These are phyloP conservation scores for Daldinia sp. DNA, from an alignment of 2,329 filamentous ascomycete species.

Conservation along the genomic window DNA sequence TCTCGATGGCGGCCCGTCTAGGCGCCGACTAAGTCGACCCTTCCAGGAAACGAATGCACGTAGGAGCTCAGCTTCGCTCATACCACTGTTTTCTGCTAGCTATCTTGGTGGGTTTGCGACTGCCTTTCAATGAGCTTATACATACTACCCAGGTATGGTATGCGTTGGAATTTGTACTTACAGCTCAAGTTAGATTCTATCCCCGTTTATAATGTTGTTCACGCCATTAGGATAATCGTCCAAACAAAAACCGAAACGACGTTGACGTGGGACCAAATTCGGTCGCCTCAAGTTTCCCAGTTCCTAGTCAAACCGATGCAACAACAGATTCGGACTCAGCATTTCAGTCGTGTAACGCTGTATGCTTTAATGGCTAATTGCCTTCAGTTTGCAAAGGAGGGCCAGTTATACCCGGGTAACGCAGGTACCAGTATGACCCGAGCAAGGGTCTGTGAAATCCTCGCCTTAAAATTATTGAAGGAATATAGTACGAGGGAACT, in stretches of 20 bases:
- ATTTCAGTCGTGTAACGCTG: constrained; percentile 85
- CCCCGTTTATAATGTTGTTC: constrained; percentile 89
- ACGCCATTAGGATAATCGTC: constrained; percentile 86
- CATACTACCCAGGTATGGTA: no score
- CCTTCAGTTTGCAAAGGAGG: constrained; percentile 90
- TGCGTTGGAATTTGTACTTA: constrained; percentile 2
- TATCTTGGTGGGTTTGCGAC: constrained; percentile 69
- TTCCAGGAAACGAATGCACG: constrained; percentile 51
- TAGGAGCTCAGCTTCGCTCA: constrained; percentile 47
- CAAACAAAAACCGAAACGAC: constrained; percentile 89
- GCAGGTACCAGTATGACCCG: constrained; percentile 84
- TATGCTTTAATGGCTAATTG: constrained; percentile 95
- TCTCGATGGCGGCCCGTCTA: constrained; percentile 39
- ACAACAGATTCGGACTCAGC: constrained; percentile 81
- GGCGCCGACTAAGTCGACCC: constrained; percentile 43
- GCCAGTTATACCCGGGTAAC: constrained; percentile 81
- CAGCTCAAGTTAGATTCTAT: constrained; percentile 69
- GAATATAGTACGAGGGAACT: constrained; percentile 90
- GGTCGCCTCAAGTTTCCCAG: constrained; percentile 94
- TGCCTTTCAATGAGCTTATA: neutral
- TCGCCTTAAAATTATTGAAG: constrained; percentile 88
- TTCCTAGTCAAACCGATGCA: constrained; percentile 96
- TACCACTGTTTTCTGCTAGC: constrained; percentile 82
- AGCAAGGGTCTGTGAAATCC: constrained; percentile 86
- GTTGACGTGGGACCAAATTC: constrained; percentile 91